Evolutionary conservation across 768 basidiomycete genomes (phyloP).

Genomic region (Lactifluus pinguis): DNA sequence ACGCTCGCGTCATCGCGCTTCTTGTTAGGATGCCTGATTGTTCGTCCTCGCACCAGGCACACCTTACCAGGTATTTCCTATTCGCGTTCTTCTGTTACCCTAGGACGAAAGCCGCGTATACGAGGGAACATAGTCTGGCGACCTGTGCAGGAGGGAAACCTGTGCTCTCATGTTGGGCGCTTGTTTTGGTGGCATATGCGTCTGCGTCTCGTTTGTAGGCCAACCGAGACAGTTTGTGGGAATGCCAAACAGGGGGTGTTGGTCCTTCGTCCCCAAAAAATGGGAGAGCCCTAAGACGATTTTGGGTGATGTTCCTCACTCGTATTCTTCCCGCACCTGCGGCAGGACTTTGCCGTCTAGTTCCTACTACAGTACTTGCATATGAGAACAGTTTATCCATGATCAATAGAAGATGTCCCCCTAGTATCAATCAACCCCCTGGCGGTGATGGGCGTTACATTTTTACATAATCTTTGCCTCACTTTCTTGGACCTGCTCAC

Average conservation of each 20-base stretch:
- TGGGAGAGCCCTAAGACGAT: background rate
- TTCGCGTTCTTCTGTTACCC: background rate
- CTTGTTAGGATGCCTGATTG: conserved; percentile 10
- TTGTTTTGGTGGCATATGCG: background rate
- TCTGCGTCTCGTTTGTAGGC: background rate
- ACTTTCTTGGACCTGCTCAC: background rate
- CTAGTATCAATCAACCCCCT: background rate
- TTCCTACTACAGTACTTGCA: background rate
- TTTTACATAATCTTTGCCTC: background rate
- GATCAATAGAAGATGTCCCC: background rate
- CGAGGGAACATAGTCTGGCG: background rate
- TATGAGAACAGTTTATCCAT: background rate
- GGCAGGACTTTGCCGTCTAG: background rate
- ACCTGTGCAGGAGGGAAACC: background rate
- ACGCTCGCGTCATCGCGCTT: conserved; percentile 8
- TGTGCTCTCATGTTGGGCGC: background rate
- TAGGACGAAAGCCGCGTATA: background rate
- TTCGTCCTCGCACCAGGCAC: no score
- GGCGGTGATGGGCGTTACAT: background rate
- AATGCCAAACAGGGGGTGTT: no score
- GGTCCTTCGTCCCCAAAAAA: no score
- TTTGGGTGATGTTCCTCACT: background rate
- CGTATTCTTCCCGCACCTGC: background rate
- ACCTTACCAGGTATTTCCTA: background rate
- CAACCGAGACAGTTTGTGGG: background rate